Evolutionary conservation across 768 basidiomycete species (phyloP).

Genomic region (Leucosporidium creatinivorum): DNA sequence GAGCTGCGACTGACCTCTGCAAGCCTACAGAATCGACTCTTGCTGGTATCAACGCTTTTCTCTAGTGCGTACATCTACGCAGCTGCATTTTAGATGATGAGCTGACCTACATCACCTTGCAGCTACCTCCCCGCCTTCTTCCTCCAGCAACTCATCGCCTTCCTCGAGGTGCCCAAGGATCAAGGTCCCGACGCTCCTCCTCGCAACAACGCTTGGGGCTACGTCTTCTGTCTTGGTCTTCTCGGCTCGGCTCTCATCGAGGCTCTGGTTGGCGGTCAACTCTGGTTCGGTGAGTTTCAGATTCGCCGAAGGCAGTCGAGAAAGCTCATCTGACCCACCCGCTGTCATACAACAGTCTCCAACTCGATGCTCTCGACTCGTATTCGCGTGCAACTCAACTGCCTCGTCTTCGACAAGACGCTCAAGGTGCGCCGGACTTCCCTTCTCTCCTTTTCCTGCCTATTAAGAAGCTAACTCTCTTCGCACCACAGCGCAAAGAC

Average conservation of each 20-base stretch:
- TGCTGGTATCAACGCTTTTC: constrained; percentile 10
- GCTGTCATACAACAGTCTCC: constrained; percentile 2
- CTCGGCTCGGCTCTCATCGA: constrained; percentile 25
- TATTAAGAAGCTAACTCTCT: neutral
- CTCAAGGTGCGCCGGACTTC: constrained; percentile 6
- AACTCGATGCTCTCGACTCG: constrained; percentile 30
- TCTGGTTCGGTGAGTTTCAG: constrained; percentile 24
- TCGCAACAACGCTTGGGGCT: constrained; percentile 18
- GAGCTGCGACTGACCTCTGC: too few relatives aligned
- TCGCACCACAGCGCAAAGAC: constrained; percentile 25
- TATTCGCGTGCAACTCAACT: constrained; percentile 36
- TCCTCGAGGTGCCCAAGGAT: constrained; percentile 25
- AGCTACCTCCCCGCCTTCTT: constrained; percentile 37
- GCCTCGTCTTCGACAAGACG: constrained; percentile 36
- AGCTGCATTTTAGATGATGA: too few relatives aligned
- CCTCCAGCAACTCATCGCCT: constrained; percentile 33
- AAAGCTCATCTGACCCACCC: neutral
- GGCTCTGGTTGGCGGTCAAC: constrained; percentile 27
- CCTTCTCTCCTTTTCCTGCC: too few relatives aligned
- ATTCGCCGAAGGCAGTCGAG: neutral
- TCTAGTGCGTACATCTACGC: constrained; percentile 10
- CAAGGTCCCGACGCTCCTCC: neutral
- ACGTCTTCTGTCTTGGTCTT: constrained; percentile 28
- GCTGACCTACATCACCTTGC: neutral
- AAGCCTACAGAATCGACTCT: constrained; percentile 11